Conservation (phyloP, 192 early-diverging fungal genomes). For the Backusella morwellensis region DNA sequence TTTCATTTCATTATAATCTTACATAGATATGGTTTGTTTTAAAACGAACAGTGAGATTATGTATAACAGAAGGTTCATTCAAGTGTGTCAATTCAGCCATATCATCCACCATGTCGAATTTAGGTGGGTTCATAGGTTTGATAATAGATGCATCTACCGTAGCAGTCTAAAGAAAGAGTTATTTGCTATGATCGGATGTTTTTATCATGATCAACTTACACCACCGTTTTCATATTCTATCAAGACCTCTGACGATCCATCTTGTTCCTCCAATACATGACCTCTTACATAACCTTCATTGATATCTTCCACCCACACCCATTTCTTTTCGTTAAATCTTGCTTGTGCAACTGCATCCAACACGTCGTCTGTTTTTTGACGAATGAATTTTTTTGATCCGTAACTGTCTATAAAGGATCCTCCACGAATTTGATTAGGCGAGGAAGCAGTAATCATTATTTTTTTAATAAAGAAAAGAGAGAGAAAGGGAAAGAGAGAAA, state of each 20-base stretch:
- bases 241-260: conserved; percentile 54
- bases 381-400: conserved; percentile 31
- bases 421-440: background rate
- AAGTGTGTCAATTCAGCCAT: conserved; percentile 97
- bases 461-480: background rate
- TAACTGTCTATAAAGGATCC: conserved; percentile 37
- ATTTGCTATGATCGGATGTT: no score
- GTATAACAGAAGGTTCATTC: conserved; percentile 98
- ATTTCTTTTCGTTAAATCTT: conserved; percentile 92
- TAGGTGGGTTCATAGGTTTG: conserved; percentile 98
- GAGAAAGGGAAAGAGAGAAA: background rate
- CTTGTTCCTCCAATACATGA: conserved; percentile 69
- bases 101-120: conserved; percentile 98
- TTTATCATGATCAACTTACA: conserved; percentile 43
- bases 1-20: conserved; percentile 29
- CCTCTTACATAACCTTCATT: conserved; percentile 88
- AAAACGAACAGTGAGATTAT: conserved; percentile 93
- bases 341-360: conserved; percentile 68
- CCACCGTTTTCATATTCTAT: conserved; percentile 77
- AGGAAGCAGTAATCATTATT: background rate
- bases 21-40: conserved; percentile 91
- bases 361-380: conserved; percentile 33
- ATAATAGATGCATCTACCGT: conserved; percentile 57
- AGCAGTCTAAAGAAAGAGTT: background rate
- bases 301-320: conserved; percentile 95